phyloP scores from a whole-genome alignment of 176 grass and related monocot species.

The Eragrostis curvula region DNA sequence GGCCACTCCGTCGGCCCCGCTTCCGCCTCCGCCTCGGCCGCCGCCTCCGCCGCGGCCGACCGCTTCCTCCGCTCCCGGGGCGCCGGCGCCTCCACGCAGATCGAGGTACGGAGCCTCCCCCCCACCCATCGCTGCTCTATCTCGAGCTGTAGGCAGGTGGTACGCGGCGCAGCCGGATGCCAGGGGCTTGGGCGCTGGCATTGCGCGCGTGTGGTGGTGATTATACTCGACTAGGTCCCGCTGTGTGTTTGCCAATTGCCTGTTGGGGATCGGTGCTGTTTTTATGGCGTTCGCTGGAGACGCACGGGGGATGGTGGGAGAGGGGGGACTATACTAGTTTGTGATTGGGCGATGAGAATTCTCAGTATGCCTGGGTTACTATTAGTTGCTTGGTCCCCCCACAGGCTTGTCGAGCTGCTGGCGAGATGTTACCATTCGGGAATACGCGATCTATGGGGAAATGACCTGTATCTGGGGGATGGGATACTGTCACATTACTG shows the following conservation, averaged over 20 bases:
- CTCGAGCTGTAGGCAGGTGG: constrained; percentile 5
- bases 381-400: constrained; percentile 23
- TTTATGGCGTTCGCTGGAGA: background rate
- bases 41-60: constrained; percentile 55
- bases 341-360: constrained; percentile 7
- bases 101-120: constrained; percentile 61
- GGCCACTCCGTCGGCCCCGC: constrained; percentile 53
- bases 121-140: background rate
- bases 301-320: background rate
- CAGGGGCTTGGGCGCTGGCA: background rate
- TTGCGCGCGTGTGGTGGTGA: constrained; percentile 20
- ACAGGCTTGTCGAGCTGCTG: background rate
- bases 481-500: background rate
- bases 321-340: background rate
- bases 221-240: background rate
- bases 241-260: background rate
- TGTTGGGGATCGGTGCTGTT: constrained; percentile 3
- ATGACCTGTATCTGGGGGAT: too few relatives aligned
- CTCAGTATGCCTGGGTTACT: constrained; percentile 5
- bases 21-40: constrained; percentile 35
- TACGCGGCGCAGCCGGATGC: background rate
- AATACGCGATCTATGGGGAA: background rate
- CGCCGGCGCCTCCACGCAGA: constrained; percentile 74
- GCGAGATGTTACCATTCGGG: background rate
- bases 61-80: constrained; percentile 82